Base-by-base conservation (phyloP, 305 asterid genomes). In the Salvia sclarea region DNA sequence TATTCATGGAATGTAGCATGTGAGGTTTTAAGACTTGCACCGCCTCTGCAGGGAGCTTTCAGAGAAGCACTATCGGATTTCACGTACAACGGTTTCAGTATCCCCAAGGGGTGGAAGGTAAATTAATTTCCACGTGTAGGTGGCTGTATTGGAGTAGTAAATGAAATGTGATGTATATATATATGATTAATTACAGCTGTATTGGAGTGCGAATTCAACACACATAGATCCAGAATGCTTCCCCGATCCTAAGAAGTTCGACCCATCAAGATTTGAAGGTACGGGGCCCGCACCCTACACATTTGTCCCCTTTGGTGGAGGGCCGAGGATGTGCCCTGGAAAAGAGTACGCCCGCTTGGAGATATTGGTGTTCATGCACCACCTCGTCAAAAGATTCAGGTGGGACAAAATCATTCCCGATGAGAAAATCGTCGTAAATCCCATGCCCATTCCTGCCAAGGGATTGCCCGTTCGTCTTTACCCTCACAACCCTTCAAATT, bases 91-190 rank as follows among this genome's bases (percentile, higher is more conserved):
- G 90, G 86, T 5, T 84, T 79, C 79, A 65, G 82, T 0, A 73
- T 84, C 38, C 87, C 85, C 9, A 82, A 80, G 77, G 89, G 87
- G 49, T 84, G 87, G 87, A 82, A 82, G 85, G 85, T 82, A 83
- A 20, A 28, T 25, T 25, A 25, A 25, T 28, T n/a, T n/a, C n/a
- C n/a, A n/a, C n/a, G n/a, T n/a, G n/a, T n/a, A n/a, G n/a, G n/a
- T n/a, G 7, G 7, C 4, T 1, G 7, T 0, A 1, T 31, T 31
- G 37, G 4, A 5, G 37, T 31, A 31, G 0, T 31, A n/a, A n/a
- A n/a, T n/a, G n/a, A n/a, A n/a, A n/a, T n/a, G n/a, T n/a, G n/a
- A n/a, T n/a, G n/a, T n/a, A n/a, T n/a, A n/a, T n/a, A n/a, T n/a
- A n/a, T 2, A 31, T 31, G 7, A 31, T 31, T 4, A 25, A 2